Base-by-base conservation (phyloP, 176 grass and related monocot species). In the Eremochloa ophiuroides region DNA sequence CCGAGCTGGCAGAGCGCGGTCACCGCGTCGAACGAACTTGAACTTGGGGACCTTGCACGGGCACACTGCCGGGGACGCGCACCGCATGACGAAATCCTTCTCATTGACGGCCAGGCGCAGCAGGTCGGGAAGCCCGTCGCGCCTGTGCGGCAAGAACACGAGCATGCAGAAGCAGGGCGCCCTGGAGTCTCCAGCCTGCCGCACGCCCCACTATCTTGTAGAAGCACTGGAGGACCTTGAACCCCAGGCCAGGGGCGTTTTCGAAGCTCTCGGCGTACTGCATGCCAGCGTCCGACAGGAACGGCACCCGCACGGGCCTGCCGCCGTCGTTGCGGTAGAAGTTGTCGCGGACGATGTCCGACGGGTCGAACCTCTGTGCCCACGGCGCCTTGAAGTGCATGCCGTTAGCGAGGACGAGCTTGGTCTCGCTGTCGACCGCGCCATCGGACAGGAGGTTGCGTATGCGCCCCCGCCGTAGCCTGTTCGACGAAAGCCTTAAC, bases 371-470 rank as follows among this genome's bases (percentile, higher is more conserved):
- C 47, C 11, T 37, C 40, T 26, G 74, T 0, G 51, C 22, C 83
- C 83, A 85, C 51, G 27, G 71, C n/a, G 83, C 83, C 83, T 78
- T 78, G 75, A 85, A 85, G 75, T n/a, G n/a, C n/a, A n/a, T n/a
- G n/a, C n/a, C n/a, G n/a, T n/a, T n/a, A n/a, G n/a, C n/a, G n/a
- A n/a, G n/a, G n/a, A n/a, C n/a, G n/a, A n/a, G n/a, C n/a, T n/a
- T n/a, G n/a, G n/a, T n/a, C n/a, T n/a, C n/a, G n/a, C n/a, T n/a
- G n/a, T n/a, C n/a, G n/a, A n/a, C n/a, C n/a, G n/a, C n/a, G n/a
- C n/a, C n/a, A n/a, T n/a, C n/a, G n/a, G n/a, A n/a, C n/a, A n/a
- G n/a, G n/a, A n/a, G n/a, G n/a, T n/a, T n/a, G n/a, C n/a, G n/a
- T n/a, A n/a, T n/a, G n/a, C n/a, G n/a, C n/a, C n/a, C n/a, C n/a